Evolutionary conservation across 2,329 filamentous ascomycete species (phyloP).

Genomic region (Penicillium sp.): DNA sequence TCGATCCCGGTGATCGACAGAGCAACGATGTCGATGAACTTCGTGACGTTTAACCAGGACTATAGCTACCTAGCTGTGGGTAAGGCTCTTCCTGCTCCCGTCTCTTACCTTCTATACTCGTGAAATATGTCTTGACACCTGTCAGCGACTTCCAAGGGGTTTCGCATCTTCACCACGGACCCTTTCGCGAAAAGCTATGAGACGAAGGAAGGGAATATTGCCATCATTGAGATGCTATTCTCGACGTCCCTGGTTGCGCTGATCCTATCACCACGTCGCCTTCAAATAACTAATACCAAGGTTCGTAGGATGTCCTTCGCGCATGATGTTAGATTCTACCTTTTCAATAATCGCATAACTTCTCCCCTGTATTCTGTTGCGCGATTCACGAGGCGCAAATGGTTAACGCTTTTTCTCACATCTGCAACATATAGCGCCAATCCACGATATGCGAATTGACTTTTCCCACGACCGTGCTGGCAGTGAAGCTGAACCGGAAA

Average conservation of each 20-base stretch:
- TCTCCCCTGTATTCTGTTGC: no score
- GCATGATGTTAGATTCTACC: no score
- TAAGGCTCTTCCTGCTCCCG: slow-evolving; percentile 40
- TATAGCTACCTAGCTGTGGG: slow-evolving; percentile 93
- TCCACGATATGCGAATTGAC: slow-evolving; percentile 96
- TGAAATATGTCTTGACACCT: slow-evolving; percentile 11
- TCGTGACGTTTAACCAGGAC: slow-evolving; percentile 98
- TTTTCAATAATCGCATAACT: no score
- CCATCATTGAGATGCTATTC: slow-evolving; percentile 97
- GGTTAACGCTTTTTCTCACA: no score
- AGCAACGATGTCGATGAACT: slow-evolving; percentile 71
- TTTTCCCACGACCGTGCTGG: slow-evolving; percentile 90
- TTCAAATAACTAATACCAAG: slow-evolving; percentile 97
- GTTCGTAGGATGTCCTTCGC: no score
- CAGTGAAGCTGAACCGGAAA: slow-evolving; percentile 88
- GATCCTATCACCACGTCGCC: slow-evolving; percentile 78
- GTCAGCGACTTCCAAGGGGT: slow-evolving; percentile 79
- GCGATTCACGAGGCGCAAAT: no score
- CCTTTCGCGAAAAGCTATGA: slow-evolving; percentile 93
- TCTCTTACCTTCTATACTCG: not conserved
- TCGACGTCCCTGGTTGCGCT: slow-evolving; percentile 92
- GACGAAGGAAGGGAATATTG: slow-evolving; percentile 87
- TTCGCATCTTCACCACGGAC: slow-evolving; percentile 93
- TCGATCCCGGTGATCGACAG: no score
- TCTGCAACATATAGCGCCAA: slow-evolving; percentile 49